phyloP scores from a whole-genome alignment of 495 filamentous ascomycete genomes.

The Cryomyces minteri region DNA sequence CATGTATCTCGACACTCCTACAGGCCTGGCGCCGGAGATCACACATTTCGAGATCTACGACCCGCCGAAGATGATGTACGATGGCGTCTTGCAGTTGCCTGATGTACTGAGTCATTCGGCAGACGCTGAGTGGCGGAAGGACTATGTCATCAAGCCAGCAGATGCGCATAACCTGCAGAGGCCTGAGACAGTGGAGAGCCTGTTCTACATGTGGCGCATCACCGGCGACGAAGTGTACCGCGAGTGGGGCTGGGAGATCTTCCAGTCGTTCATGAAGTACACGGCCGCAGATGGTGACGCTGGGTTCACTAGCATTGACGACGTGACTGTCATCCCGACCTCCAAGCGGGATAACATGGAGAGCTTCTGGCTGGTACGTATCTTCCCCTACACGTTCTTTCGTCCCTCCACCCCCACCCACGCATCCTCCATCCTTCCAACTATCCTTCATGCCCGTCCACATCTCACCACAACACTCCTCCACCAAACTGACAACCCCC shows the following conservation, averaged over 20 bases:
- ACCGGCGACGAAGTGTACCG: slow-evolving; percentile 83
- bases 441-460: neutral
- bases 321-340: slow-evolving; percentile 33
- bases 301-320: slow-evolving; percentile 65
- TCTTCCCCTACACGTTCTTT: neutral
- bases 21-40: slow-evolving; percentile 84
- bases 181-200: slow-evolving; percentile 83
- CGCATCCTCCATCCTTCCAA: too few relatives aligned
- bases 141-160: slow-evolving; percentile 53
- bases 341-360: slow-evolving; percentile 23
- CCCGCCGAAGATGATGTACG: slow-evolving; percentile 35
- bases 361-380: slow-evolving; percentile 46
- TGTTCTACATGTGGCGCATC: slow-evolving; percentile 98
- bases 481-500: neutral
- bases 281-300: slow-evolving; percentile 18
- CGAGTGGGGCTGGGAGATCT: slow-evolving; percentile 98
- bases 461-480: neutral
- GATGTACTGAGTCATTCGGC: too few relatives aligned
- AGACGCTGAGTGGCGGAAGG: slow-evolving; percentile 42
- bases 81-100: slow-evolving; percentile 20
- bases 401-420: neutral
- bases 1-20: slow-evolving; percentile 76
- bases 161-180: slow-evolving; percentile 87
- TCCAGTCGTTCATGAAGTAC: slow-evolving; percentile 74
- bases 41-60: slow-evolving; percentile 63